Base-by-base conservation (phyloP, 2,329 filamentous ascomycete species). In the Fulvia fulva region DNA sequence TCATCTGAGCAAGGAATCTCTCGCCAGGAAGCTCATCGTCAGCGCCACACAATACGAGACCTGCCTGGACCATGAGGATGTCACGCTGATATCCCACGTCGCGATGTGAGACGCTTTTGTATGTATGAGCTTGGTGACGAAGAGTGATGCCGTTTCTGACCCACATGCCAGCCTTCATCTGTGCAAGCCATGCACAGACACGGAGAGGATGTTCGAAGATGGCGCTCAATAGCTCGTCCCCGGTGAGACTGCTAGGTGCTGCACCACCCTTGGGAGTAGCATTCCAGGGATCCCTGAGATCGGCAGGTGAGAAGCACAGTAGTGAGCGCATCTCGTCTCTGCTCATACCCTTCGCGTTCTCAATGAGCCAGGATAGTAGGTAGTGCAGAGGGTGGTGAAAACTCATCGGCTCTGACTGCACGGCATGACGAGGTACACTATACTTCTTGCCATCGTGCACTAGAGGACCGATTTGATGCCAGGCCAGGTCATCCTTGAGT, bases 101-200 rank as follows among this genome's bases (percentile, higher is more conserved):
- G 64, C 94, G 83, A 68, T 95, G 90, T 11, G 86, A 85, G 14
- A 97, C 91, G 43, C 91, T 92, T 16, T 91, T 87, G 72, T 99
- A 99, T 19, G 92, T 94, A 53, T 89, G 89, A 72, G 95, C 94
- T 74, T 99, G 94, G 72, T 99, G 94, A 41, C 93, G 86, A 53
- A 99, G 82, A 68, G 93, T 97, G 70, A 99, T 91, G 1, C 94
- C 94, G 71, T 99, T 99, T 56, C 94, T 87, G 63, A 99, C 93
- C 94, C 95, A 99, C 87, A 97, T 96, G 53, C 91, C 90, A 19
- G 93, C 91, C 73, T 96, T 96, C 86, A 99, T 97, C 77, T 99
- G 95, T 5, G 94, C 90, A 30, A 99, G 80, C 94, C 94, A 99
- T 21, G 91, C 91, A 71, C 91, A 97, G 0, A 97, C 92, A 53